Evolutionary conservation across 805 yeast species (phyloP).

Genomic region (Teunomyces panamensis): DNA sequence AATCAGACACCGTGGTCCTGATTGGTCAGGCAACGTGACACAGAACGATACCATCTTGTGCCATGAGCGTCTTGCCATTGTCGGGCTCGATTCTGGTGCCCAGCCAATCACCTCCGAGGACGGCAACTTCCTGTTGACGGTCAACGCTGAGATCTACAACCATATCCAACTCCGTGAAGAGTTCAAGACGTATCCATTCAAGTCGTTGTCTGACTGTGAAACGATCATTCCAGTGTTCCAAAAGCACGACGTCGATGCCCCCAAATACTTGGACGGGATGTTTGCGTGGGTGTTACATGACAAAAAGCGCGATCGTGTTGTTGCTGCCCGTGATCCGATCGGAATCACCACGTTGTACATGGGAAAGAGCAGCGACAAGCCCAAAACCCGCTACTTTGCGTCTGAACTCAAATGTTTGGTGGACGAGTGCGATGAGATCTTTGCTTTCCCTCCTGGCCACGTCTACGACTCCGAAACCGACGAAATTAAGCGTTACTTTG

Average conservation of each 20-base stretch:
- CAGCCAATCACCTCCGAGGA: slow-evolving; percentile 90
- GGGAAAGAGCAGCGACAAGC: slow-evolving; percentile 73
- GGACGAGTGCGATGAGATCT: slow-evolving; percentile 90
- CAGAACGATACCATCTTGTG: slow-evolving; percentile 79
- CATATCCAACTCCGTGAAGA: slow-evolving; percentile 85
- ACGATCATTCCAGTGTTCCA: slow-evolving; percentile 90
- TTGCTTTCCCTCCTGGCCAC: slow-evolving; percentile 98
- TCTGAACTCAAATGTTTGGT: slow-evolving; percentile 91
- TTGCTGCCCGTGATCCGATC: slow-evolving; percentile 98
- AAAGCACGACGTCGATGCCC: slow-evolving; percentile 86
- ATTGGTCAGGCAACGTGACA: slow-evolving; percentile 90
- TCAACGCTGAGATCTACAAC: slow-evolving; percentile 98
- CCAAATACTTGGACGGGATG: slow-evolving; percentile 95
- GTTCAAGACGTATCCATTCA: slow-evolving; percentile 68
- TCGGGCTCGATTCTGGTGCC: slow-evolving; percentile 96
- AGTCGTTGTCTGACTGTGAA: slow-evolving; percentile 94
- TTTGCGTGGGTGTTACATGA: slow-evolving; percentile 94
- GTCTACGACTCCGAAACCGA: slow-evolving; percentile 91
- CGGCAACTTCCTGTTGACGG: slow-evolving; percentile 70
- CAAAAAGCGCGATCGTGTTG: slow-evolving; percentile 74
- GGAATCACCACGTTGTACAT: slow-evolving; percentile 95
- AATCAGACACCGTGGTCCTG: slow-evolving; percentile 99
- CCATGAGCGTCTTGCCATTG: slow-evolving; percentile 97
- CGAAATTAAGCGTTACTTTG: slow-evolving; percentile 80
- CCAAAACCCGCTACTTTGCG: slow-evolving; percentile 83